Base-by-base conservation (phyloP, 106 monocot genomes). In the Dioscorea dumetorum region DNA sequence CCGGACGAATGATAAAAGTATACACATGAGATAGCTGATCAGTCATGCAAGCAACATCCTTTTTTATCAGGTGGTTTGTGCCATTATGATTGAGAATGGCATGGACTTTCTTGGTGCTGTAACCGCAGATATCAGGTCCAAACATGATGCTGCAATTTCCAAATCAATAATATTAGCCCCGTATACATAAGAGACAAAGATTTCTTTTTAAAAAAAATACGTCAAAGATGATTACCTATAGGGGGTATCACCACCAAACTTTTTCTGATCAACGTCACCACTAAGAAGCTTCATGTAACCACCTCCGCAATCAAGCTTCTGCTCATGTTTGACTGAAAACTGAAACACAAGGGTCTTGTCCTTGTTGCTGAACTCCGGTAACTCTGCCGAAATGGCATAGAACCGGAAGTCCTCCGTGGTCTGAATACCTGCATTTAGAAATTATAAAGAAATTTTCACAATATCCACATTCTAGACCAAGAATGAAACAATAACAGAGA, bases 261-360 rank as follows among this genome's bases (percentile, higher is more conserved):
- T 80, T 56, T 90, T 85, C 62, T 90, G 90, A 66, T 90, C 82
- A 78, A 83, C 71, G 70, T 85, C 82, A 62, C 83, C 85, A 67
- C 85, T 90, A 9, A 90, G 82, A 10, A 90, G 69, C 67, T 90
- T 90, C 77, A 90, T 80, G 65, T 90, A 85, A 28, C 90, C 90
- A 52, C 90, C 90, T 34, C 90, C 90, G 75, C 90, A 90, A 57
- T 90, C 85, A 51, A 90, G 77, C 72, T 90, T 85, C 56, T 90
- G 90, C 58, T 90, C 90, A 76, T 90, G 90, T 66, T 90, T 90
- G 24, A 85, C 90, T 24, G 82, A 75, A 32, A 85, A 90, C 33
- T 90, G 90, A 48, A 90, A 61, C 24, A 90, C 90, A 16, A 90
- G 60, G 32, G 82, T 80, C 67, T 83, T 90, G 12, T 83, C 85